Conservation (phyloP, 75 land plant genomes). For the Cunninghamia lanceolata region DNA sequence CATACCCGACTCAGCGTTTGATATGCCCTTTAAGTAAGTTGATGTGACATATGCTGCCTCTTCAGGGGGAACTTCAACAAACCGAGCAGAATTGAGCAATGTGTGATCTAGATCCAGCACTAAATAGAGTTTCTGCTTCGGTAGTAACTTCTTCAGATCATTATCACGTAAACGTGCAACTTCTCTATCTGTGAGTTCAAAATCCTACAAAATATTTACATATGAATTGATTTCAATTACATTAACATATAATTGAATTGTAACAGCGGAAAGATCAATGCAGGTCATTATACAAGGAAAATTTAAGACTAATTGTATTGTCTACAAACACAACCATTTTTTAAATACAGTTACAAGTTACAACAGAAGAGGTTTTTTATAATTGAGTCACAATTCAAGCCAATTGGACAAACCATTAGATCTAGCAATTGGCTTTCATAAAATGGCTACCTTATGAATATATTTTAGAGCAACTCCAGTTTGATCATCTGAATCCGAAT, state of each 20-base stretch:
- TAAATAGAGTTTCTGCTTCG: conserved; percentile 56
- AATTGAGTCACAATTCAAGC: background rate
- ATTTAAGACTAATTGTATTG: background rate
- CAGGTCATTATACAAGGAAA: background rate
- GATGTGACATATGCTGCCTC: conserved; percentile 43
- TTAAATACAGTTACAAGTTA: background rate
- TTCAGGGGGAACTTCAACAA: conserved; percentile 50
- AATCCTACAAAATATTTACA: conserved; percentile 38
- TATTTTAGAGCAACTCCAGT: conserved; percentile 68
- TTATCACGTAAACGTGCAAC: conserved; percentile 51
- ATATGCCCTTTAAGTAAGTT: conserved; percentile 38
- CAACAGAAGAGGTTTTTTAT: background rate
- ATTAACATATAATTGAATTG: background rate
- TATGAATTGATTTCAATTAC: background rate
- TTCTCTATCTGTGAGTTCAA: conserved; percentile 63
- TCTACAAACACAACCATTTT: background rate
- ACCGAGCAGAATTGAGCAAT: conserved; percentile 79
- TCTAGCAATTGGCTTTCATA: background rate
- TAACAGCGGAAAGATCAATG: background rate
- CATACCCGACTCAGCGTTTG: conserved; percentile 24
- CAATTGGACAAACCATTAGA: background rate
- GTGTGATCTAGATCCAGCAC: conserved; percentile 96
- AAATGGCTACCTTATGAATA: conserved; percentile 73
- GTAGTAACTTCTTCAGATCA: conserved; percentile 60
- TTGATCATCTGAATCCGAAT: conserved; percentile 36